Evolutionary conservation across 805 yeast genomes (phyloP), one percentile per base, ranked within the genome.

Genomic region (Blastobotrys muscicola): DNA sequence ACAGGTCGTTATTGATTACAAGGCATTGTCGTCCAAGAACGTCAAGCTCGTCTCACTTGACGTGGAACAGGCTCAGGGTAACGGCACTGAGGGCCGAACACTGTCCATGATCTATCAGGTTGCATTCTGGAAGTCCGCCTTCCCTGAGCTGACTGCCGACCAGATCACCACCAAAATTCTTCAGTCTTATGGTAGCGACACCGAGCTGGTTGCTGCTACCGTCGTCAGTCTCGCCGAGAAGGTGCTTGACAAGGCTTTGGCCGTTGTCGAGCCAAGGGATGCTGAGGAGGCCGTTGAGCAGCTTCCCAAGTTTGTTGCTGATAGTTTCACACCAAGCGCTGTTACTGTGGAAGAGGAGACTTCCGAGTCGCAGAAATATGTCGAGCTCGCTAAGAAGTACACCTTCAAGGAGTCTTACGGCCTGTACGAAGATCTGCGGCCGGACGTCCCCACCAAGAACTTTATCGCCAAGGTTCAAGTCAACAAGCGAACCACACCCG

Each of bases 401-500:
- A 73, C 84, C 11, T 90, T 90, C 75, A 72, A 75, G 42, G 97
- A 90, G 64, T 89, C 95, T 6, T 90, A 69, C 57, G 70, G 65
- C 12, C 69, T 78, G 39, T 52, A 63, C n/a, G 60, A 69, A 38
- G 68, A 71, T 7, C 71, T 90, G 58, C 82, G 96, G 68, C 97
- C 97, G 23, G 97, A 90, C 55, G 70, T 85, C 49, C 86, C 96
- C 15, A 82, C 83, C 41, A 71, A 81, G 60, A 87, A 84, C 67
- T 87, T 79, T 57, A 74, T 87, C 41, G 94, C 87, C 45, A 85
- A 82, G 63, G 97, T 90, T 43, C 82, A 86, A 64, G 92, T 84
- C 60, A 89, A 89, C 71, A 82, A 79, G 68, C 78, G 97, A 57
- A 82, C 90, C 49, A 90, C 97, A 13, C 97, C 97, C 4, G 58